These are phyloP conservation scores for Berberis thunbergii DNA, from an alignment of 164 flowering plant species.

Conservation along the genomic window DNA sequence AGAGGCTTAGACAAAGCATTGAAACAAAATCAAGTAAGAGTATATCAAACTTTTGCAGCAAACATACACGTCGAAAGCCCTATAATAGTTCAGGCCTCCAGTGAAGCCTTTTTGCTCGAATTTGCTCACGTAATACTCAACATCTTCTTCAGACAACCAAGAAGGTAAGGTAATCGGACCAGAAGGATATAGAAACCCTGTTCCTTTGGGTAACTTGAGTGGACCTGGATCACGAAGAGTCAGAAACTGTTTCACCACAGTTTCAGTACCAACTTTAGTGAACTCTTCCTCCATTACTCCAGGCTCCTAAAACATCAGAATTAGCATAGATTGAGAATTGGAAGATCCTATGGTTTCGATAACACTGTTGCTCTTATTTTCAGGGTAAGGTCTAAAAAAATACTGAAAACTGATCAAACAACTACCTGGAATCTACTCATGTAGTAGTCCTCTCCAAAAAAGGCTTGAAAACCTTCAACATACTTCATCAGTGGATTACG, in stretches of 20 bases:
- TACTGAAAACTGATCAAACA: neutral
- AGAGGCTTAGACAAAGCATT: too few species aligned
- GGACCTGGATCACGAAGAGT: slow-evolving; percentile 34
- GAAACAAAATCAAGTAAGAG: too few species aligned
- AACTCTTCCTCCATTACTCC: slow-evolving; percentile 52
- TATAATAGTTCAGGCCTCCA: too few species aligned
- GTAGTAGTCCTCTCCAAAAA: slow-evolving; percentile 32
- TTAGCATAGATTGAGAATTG: neutral
- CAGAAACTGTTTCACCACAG: slow-evolving; percentile 27
- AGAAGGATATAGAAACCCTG: slow-evolving; percentile 13
- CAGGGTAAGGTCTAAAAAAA: neutral
- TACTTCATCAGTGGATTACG: slow-evolving; percentile 31
- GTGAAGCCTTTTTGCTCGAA: too few species aligned
- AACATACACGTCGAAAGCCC: too few species aligned
- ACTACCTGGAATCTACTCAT: slow-evolving; percentile 58
- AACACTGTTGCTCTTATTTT: neutral
- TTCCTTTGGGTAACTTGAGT: slow-evolving; percentile 31
- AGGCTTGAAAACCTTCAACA: slow-evolving; percentile 8
- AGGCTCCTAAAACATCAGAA: slow-evolving; percentile 3
- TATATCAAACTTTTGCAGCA: too few species aligned
- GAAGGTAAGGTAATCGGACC: slow-evolving; percentile 28
- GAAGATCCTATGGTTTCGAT: neutral
- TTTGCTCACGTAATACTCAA: too few species aligned
- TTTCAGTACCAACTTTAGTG: slow-evolving; percentile 21
- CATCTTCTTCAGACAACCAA: slow-evolving; percentile 3